Conservation (phyloP, 1,284 basidiomycete genomes). For the Ganoderma sinense region DNA sequence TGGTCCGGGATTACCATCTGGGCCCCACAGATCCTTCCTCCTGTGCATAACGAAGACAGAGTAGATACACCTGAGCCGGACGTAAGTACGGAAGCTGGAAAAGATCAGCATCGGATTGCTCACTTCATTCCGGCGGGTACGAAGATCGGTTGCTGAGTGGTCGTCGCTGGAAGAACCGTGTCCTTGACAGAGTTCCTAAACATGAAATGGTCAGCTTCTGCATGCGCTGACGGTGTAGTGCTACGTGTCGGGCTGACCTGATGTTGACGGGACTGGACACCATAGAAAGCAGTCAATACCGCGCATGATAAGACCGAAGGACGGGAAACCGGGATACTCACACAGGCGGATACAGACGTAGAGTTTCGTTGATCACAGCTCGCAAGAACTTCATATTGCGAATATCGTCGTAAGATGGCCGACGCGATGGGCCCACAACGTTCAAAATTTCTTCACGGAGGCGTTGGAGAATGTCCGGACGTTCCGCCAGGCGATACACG, state of each 20-base stretch:
- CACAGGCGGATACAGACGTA: constrained; percentile 69
- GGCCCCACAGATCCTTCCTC: constrained; percentile 70
- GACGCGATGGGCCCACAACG: constrained; percentile 38
- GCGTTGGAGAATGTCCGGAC: constrained; percentile 43
- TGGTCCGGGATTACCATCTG: constrained; percentile 52
- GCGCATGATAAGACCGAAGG: not conserved
- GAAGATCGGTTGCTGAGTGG: constrained; percentile 42
- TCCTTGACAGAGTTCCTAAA: constrained; percentile 45
- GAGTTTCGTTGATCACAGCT: constrained; percentile 57
- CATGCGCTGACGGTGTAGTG: too few relatives aligned
- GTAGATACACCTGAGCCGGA: constrained; percentile 49
- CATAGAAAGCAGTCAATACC: not conserved
- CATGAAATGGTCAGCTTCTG: not conserved
- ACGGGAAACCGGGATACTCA: constrained; percentile 41
- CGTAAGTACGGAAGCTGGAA: not conserved
- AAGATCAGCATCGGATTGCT: not conserved
- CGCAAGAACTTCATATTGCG: constrained; percentile 50
- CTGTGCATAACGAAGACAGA: constrained; percentile 70
- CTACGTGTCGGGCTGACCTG: constrained; percentile 38
- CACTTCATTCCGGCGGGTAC: constrained; percentile 62
- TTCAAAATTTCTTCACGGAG: constrained; percentile 49
- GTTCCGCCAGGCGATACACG: constrained; percentile 47
- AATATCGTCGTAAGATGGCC: constrained; percentile 48
- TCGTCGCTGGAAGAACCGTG: constrained; percentile 51
- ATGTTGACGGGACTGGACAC: constrained; percentile 54